Evolutionary conservation across 345 rosid species (phyloP).

Genomic region (Erysimum cheiranthoides): DNA sequence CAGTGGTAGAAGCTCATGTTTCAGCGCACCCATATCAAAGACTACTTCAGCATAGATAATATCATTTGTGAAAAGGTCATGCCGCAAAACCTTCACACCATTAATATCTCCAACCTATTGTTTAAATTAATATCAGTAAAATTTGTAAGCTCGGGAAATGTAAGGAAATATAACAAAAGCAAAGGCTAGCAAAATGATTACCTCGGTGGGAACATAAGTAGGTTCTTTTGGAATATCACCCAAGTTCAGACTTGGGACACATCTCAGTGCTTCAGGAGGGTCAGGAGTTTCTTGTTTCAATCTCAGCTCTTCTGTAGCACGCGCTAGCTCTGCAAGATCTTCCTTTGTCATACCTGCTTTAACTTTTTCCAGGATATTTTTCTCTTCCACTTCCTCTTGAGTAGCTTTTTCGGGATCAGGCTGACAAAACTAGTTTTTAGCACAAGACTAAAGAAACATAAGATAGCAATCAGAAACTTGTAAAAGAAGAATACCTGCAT

Average conservation of each 20-base stretch:
- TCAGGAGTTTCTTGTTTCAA: constrained; percentile 97
- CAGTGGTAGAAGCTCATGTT: constrained; percentile 87
- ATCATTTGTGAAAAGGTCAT: constrained; percentile 95
- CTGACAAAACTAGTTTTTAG: constrained; percentile 51
- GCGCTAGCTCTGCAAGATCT: constrained; percentile 91
- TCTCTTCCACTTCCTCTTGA: constrained; percentile 84
- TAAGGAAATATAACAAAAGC: constrained; percentile 27
- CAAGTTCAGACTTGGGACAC: constrained; percentile 81
- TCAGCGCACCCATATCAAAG: constrained; percentile 82
- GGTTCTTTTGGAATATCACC: constrained; percentile 92
- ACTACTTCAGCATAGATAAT: constrained; percentile 89
- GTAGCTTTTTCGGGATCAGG: constrained; percentile 94
- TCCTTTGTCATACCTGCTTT: constrained; percentile 87
- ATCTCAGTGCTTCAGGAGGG: constrained; percentile 85
- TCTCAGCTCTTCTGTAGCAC: constrained; percentile 83
- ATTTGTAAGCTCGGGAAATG: neutral
- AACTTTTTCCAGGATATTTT: constrained; percentile 65
- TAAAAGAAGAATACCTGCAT: constrained; percentile 72
- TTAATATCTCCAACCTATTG: constrained; percentile 80
- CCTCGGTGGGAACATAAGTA: constrained; percentile 76
- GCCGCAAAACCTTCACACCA: constrained; percentile 87
- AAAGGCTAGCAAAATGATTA: constrained; percentile 40
- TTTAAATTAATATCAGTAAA: constrained; percentile 25
- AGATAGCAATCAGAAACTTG: constrained; percentile 13
- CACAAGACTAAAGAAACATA: constrained; percentile 30